A percentile compares a stretch with the other conserved stretches of the same genome.
phyloP scores from a whole-genome alignment of 2,329 filamentous ascomycete species.

The Parastagonospora nodorum region DNA sequence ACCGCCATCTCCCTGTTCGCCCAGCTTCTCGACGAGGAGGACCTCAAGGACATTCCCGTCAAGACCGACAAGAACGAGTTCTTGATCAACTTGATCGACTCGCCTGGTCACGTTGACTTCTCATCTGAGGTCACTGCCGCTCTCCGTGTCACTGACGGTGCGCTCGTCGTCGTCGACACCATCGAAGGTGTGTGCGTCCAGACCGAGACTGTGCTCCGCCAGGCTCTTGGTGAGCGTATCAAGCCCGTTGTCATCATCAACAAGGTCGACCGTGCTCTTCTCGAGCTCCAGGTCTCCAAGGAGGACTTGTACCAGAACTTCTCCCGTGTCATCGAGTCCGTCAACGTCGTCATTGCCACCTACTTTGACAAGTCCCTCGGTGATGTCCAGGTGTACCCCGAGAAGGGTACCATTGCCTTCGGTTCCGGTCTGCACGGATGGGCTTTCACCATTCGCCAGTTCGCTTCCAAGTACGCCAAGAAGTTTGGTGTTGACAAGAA shows the following conservation, averaged over 20 bases:
- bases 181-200: constrained; percentile 99
- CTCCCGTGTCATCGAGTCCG: constrained; percentile 98
- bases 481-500: constrained; percentile 99
- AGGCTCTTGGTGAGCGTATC: constrained; percentile 99
- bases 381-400: constrained; percentile 98
- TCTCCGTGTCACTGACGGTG: constrained; percentile 99
- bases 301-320: constrained; percentile 99
- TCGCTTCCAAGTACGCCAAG: constrained; percentile 95
- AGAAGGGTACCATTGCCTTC: constrained; percentile 97
- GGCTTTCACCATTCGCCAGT: constrained; percentile 99
- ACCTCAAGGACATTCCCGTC: constrained; percentile 92
- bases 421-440: constrained; percentile 99
- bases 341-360: constrained; percentile 99
- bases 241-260: constrained; percentile 99
- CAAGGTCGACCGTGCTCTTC: constrained; percentile 99
- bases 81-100: constrained; percentile 99
- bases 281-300: constrained; percentile 98
- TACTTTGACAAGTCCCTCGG: constrained; percentile 97
- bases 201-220: constrained; percentile 98
- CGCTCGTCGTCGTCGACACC: constrained; percentile 99
- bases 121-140: constrained; percentile 99
- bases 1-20: constrained; percentile 99
- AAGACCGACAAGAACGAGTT: constrained; percentile 92
- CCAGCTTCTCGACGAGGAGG: constrained; percentile 77
- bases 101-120: constrained; percentile 99